Evolutionary conservation across 73 alveolate species (phyloP).

Genomic region (Paraurostyla sp.): DNA sequence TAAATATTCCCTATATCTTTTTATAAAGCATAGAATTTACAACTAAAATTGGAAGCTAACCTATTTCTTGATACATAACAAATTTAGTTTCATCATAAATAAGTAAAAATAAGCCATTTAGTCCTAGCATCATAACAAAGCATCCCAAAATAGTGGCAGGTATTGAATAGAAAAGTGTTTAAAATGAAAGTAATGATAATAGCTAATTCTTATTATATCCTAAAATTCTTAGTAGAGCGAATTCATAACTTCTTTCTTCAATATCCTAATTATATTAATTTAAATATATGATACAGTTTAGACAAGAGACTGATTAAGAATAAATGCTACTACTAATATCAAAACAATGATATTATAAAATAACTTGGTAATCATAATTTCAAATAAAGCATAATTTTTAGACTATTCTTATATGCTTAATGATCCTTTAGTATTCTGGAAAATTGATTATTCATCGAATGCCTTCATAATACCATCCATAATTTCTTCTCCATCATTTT

Average conservation of each 20-base stretch:
- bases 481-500: conserved; percentile 12
- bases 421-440: neutral
- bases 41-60: conserved; percentile 64
- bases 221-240: conserved; percentile 76
- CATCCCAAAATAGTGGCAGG: conserved; percentile 81
- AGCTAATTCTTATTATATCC: conserved; percentile 71
- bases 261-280: too few species aligned
- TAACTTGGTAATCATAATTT: conserved; percentile 40
- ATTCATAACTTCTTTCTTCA: conserved; percentile 79
- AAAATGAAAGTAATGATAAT: conserved; percentile 51
- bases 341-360: conserved; percentile 70
- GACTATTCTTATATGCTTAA: neutral
- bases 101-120: neutral
- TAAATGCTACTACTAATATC: conserved; percentile 68
- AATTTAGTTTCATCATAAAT: conserved; percentile 70
- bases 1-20: neutral
- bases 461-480: conserved; percentile 6
- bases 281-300: too few species aligned
- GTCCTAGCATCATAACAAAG: conserved; percentile 18
- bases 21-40: neutral
- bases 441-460: neutral
- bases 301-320: conserved; percentile 72
- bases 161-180: conserved; percentile 74
- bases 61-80: conserved; percentile 67
- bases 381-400: neutral